Evolutionary conservation across 2,329 filamentous ascomycete genomes (phyloP), one percentile per base, ranked within the genome.

Genomic region (Cryphonectria parasitica): DNA sequence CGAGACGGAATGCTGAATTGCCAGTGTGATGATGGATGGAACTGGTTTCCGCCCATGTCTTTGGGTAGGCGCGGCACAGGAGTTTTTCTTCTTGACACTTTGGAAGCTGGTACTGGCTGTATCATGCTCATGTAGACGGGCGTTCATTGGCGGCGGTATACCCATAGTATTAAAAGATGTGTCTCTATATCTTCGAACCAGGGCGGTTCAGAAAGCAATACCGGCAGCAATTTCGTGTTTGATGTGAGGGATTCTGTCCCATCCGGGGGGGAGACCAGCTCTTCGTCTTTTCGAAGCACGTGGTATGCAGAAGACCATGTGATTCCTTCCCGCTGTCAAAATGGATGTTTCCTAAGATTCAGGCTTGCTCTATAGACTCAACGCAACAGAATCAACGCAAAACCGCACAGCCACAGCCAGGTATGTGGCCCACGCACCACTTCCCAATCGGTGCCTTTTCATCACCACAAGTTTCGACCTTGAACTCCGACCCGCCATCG

Each of bases 1-100:
- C 89, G 39, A 86, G 90, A 76, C 88, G 91, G 75, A 95, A 94
- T 77, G 88, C 89, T 52, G 92, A 96, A 77, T 81, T 97, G 76
- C 93, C 92, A 62, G 93, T 95, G 74, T 95, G 83, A 88, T 25
- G 36, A 25, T 11, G 36, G 36, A 25, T 11, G n/a, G 61, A n/a
- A 4, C 25, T 45, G 36, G 19, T 36, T 25, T 25, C 41, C 7
- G n/a, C n/a, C 36, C 11, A 8, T 15, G 17, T 64, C 36, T 28
- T 63, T 31, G 13, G 61, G 7, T 49, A 49, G 2, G 36, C 25
- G 39, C 34, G 49, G 28, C 36, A 45, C 36, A 5, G 63, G n/a
- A 58, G 45, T 19, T 31, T 8, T 25, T 39, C 11, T 39, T 39
- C 13, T 39, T 39, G 3, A 39, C 36, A 15, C 66, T 25, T 67